Evolutionary conservation across 805 yeast genomes (phyloP), one percentile per base, ranked within the genome.

Genomic region (Lipomyces yamadae): DNA sequence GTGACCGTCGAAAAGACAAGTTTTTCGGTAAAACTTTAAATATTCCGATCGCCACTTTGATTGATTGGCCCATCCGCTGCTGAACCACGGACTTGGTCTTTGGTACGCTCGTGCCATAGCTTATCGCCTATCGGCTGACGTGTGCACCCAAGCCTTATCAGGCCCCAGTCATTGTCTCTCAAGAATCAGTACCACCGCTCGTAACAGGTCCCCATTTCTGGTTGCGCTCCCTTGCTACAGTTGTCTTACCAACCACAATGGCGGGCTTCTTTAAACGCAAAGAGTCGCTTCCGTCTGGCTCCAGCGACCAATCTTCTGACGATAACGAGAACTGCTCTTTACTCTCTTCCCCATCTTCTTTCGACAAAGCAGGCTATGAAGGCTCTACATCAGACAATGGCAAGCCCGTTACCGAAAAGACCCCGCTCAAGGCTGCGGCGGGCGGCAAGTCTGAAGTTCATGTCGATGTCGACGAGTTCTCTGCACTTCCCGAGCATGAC

Each of bases 401-500:
- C 32, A 59, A 57, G 32, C 24, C 45, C 18, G 60, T 58, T 37
- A 58, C 56, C 53, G 66, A 63, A 42, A 63, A 39, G 30, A 63
- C 66, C n/a, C 66, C 66, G 8, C 66, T 63, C 52, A 63, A 54
- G 56, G 30, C 58, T 13, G 66, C 62, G 5, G 55, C 60, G 10
- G 61, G 52, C 48, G 66, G 66, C 18, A 32, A 58, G 35, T 39
- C 45, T 11, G 54, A 60, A 10, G 30, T 48, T 15, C 54, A 37
- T 11, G 60, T 60, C 55, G 5, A 34, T 30, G 58, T 32, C 24
- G 66, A 63, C 50, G 64, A 56, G 50, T 77, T 70, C 60, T 64
- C 58, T n/a, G 67, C 64, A 35, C 70, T 78, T 29, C 73, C 78
- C 3, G 69, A 67, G 6, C 70, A 75, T 2, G 82, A 78, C 37